Percentiles rank a stretch among this genome's conserved stretches.
Evolutionary conservation across 192 early-diverging fungal genomes (phyloP).

Genomic region (Podila epicladia): DNA sequence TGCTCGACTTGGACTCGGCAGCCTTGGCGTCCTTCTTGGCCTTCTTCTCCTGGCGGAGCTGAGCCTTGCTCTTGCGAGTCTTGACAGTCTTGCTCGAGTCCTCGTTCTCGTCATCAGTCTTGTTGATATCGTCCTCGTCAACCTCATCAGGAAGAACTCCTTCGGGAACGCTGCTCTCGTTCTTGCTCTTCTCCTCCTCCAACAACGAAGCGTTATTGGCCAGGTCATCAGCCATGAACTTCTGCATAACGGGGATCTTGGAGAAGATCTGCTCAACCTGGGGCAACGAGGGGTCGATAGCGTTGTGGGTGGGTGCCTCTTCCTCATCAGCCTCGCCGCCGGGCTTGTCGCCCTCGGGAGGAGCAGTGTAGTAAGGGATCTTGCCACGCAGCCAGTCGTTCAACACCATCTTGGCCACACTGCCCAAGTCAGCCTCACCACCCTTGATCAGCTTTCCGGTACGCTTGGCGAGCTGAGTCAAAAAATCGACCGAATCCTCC

Average conservation of each 20-base stretch:
- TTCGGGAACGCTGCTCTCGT: conserved; percentile 61
- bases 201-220: conserved; percentile 66
- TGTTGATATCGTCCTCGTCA: conserved; percentile 54
- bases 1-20: conserved; percentile 41
- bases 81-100: conserved; percentile 22
- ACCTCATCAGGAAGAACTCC: conserved; percentile 54
- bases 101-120: conserved; percentile 55
- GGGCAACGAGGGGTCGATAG: conserved; percentile 36
- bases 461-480: conserved; percentile 86
- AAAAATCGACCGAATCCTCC: conserved; percentile 90
- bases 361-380: conserved; percentile 93
- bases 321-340: conserved; percentile 49
- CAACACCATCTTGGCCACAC: conserved; percentile 96
- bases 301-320: conserved; percentile 11
- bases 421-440: conserved; percentile 92
- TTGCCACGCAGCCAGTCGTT: conserved; percentile 99
- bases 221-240: conserved; percentile 89
- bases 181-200: conserved; percentile 62
- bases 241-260: conserved; percentile 89
- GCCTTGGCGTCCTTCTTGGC: conserved; percentile 50
- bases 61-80: conserved; percentile 49
- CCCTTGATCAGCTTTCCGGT: conserved; percentile 95
- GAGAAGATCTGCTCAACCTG: conserved; percentile 88
- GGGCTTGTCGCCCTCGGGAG: conserved; percentile 66
- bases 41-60: conserved; percentile 55